Percentiles rank a stretch among this genome's conserved stretches.
Evolutionary conservation across 176 grass and related monocot genomes (phyloP).

Genomic region (Aechmea fasciata): DNA sequence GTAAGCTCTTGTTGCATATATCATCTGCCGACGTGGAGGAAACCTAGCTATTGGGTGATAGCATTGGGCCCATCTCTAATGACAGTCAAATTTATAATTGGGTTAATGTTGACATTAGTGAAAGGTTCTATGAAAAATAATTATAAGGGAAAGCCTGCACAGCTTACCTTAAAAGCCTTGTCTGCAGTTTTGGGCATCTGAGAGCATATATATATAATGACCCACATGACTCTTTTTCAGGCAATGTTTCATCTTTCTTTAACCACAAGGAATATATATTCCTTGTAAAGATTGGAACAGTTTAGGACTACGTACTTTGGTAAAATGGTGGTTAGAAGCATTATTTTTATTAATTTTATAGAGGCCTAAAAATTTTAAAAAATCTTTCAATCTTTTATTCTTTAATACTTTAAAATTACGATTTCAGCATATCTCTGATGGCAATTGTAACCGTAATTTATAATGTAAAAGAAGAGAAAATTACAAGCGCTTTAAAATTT

Average conservation of each 20-base stretch:
- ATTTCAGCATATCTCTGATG: too few species aligned
- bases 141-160: constrained; percentile 54
- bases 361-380: too few species aligned
- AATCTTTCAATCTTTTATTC: too few species aligned
- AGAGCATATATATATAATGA: constrained; percentile 39
- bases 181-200: constrained; percentile 64
- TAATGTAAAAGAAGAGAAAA: too few species aligned
- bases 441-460: too few species aligned
- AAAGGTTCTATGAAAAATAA: constrained; percentile 44
- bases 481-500: too few species aligned
- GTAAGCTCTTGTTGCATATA: not conserved
- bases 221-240: constrained; percentile 39
- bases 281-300: not conserved
- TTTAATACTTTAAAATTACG: too few species aligned
- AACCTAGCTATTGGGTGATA: too few species aligned
- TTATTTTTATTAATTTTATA: not conserved
- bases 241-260: constrained; percentile 12
- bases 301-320: not conserved
- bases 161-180: constrained; percentile 62
- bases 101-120: constrained; percentile 40
- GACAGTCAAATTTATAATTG: constrained; percentile 33
- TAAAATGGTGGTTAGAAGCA: not conserved
- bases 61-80: constrained; percentile 24
- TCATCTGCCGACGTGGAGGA: too few species aligned
- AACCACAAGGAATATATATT: constrained; percentile 21